Evolutionary conservation across 768 basidiomycete species (phyloP), one percentile per base, ranked within the genome.

Genomic region (Aureoboletus auriporus): DNA sequence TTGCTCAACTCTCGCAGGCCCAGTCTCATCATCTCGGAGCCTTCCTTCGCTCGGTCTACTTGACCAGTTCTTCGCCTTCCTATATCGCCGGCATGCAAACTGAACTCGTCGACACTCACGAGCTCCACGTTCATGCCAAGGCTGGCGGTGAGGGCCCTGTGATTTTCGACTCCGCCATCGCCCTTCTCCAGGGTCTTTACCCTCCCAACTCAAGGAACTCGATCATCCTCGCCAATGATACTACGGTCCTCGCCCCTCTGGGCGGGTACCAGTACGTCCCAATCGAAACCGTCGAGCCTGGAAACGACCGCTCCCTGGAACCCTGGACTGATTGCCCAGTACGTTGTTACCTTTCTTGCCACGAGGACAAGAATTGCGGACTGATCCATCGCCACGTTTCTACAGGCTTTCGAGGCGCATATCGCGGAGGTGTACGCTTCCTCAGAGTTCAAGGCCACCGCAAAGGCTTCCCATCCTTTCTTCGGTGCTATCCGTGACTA

Each of bases 191-290:
- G 68, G 89, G 90, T 37, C 74, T 93, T 42, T 91, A 84, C 77
- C 90, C 90, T 20, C 89, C 90, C n/a, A 86, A 77, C 62, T 69
- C 73, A 9, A 73, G 77, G 33, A 86, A 88, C 69, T 82, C 78
- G 61, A 85, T 86, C 56, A 74, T 73, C 6, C 82, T 94, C 13
- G 91, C 91, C 3, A 89, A 94, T 54, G 87, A 82, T 47, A 80
- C 82, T 12, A 78, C 73, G 23, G 71, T 93, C 54, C 66, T 78
- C 17, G 80, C 86, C 2, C 90, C 92, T 23, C 77, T 93, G 8
- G 79, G 80, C 13, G 88, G 89, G 3, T 93, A 92, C 66, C 89
- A 92, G 68, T 93, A 93, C 55, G 78, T 93, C 41, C 87, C 90
- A 1, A 87, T 90, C 28, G 85, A 91, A 72, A 89, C 89, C n/a